Base-by-base conservation (phyloP, 2,329 filamentous ascomycete species). In the Penicillium sp. region DNA sequence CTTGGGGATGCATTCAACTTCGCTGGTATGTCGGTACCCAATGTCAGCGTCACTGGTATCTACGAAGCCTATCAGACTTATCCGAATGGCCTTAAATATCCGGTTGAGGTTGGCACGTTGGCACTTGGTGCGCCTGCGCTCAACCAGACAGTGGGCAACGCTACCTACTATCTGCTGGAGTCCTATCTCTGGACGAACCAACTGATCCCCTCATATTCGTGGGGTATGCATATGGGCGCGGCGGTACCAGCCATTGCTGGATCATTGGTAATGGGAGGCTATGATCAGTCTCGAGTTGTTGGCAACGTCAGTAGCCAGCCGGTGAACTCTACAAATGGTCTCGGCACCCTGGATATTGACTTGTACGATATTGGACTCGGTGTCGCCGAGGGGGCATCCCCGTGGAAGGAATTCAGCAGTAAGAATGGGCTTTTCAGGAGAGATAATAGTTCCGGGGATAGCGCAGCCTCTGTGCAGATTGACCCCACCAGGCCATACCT, bases 171-270 rank as follows among this genome's bases (percentile, higher is more conserved):
- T 2, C 5, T 39, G 33, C 10, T 41, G 3, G 22, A 11, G 19
- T 16, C 21, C 11, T 21, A 55, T 19, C 52, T 39, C 3, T 52
- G 52, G 35, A 68, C 63, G 13, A 48, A 52, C 14, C 22, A 49
- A 3, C 6, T 11, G 4, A 75, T 67, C 19, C 68, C 71, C 2
- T 78, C 76, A 1, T 77, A 75, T 56, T 78, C 75, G 0, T 79
- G 73, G 56, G 70, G 72, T 16, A 68, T 79, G 73, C 77, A 79
- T 53, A 76, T 80, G 21, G 77, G 77, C 5, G 75, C 76, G 0
- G 74, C 64, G 3, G 61, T 58, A 16, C 68, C 69, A 6, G 44
- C 52, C 0, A 70, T 77, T 58, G 47, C 61, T 0, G 75, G 73
- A 0, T 79, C 77, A 0, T 63, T 79, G 6, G 64, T 70, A 19